Base-by-base conservation (phyloP, 2,329 filamentous ascomycete species). In the Fusarium annulatum region DNA sequence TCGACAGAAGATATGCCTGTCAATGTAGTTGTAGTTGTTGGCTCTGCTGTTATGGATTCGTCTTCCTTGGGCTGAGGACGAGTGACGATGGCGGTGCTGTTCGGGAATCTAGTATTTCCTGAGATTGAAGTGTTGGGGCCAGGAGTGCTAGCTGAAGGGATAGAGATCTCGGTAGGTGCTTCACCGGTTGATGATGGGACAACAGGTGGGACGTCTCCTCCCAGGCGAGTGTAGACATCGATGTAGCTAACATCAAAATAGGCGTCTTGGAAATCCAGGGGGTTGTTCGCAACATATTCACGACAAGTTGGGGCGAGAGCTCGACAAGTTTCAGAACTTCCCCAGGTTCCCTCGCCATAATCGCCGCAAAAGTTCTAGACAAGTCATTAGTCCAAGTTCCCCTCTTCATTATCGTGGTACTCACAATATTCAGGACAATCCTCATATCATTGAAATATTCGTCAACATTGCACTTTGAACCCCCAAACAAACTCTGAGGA, bases 311-410 rank as follows among this genome's bases (percentile, higher is more conserved):
- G 75, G 1, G 85, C 85, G n/a, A 82, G 79, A 15, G 75, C 64
- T 62, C 77, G 77, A 71, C 85, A 87, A 19, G 82, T 78, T 21
- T 84, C 82, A 18, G 79, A 74, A 9, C 74, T 74, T 23, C 79
- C 80, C 86, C 86, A 88, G 21, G 82, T 78, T 9, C 80, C 80
- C 46, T 81, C 90, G 2, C 92, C 93, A 86, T 92, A 95, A 76
- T 92, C 89, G 33, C 94, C 94, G 78, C 94, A 96, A 80, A 96
- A 94, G 58, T 93, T 86, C 85, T 87, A 49, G 26, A 65, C 39
- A 68, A 46, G 52, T 30, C 21, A n/a, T 38, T 10, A 43, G 56
- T 6, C 5, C 26, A 18, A 12, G 4, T 2, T 14, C 30, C 14
- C 10, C 2, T 4, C 7, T 21, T 51, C 5, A n/a, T 12, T 11